phyloP scores from a whole-genome alignment of 2,329 filamentous ascomycete species.

The Aureobasidium sp. region DNA sequence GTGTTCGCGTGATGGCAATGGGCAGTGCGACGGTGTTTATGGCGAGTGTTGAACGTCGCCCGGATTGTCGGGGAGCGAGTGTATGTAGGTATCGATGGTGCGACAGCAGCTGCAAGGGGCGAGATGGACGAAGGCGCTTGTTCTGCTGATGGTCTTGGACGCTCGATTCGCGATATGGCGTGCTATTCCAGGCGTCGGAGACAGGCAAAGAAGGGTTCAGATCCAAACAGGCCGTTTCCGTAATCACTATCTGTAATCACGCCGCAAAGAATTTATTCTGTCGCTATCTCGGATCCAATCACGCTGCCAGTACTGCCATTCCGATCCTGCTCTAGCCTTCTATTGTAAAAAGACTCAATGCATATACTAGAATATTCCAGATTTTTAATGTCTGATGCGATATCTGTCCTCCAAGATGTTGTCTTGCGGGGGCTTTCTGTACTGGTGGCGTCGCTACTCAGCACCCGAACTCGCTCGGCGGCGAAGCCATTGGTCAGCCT shows the following conservation, averaged over 20 bases:
- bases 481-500: conserved; percentile 3
- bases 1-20: background rate
- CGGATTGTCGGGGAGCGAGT: conserved; percentile 3
- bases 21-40: background rate
- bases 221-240: background rate
- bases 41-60: background rate
- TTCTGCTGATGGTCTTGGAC: background rate
- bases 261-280: background rate
- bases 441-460: background rate
- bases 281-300: background rate
- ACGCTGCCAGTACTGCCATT: background rate
- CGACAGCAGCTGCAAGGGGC: conserved; percentile 9
- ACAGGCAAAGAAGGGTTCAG: conserved; percentile 10
- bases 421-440: background rate
- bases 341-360: background rate
- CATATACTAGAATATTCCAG: background rate
- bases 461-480: background rate
- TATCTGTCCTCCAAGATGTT: background rate
- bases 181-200: background rate
- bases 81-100: conserved; percentile 9
- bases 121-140: background rate
- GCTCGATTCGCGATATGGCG: conserved; percentile 9
- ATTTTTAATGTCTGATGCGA: background rate
- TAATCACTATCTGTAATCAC: background rate
- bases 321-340: background rate